A percentile compares a stretch with the other conserved stretches of the same genome.
Evolutionary conservation across 2,329 filamentous ascomycete species (phyloP).

Genomic region (Phialophora verrucosa): DNA sequence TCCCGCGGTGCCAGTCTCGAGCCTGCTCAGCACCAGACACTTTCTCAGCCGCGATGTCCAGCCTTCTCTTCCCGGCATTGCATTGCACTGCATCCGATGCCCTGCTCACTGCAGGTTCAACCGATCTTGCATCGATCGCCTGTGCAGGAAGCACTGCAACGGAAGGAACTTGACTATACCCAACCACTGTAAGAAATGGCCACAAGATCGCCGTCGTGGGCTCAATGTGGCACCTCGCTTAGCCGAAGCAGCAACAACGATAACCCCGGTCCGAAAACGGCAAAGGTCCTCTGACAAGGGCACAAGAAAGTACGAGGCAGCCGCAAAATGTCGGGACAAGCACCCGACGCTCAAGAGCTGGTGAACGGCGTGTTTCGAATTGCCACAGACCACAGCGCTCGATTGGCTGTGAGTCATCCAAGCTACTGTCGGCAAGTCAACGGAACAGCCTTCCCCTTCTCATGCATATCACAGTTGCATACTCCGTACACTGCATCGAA

Average conservation of each 20-base stretch:
- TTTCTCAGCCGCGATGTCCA: slow-evolving; percentile 25
- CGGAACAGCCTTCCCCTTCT: slow-evolving; percentile 23
- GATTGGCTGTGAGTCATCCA: slow-evolving; percentile 24
- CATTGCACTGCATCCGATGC: slow-evolving; percentile 32
- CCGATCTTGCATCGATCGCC: slow-evolving; percentile 37
- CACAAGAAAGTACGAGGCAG: slow-evolving; percentile 12
- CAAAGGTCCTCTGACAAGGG: slow-evolving; percentile 9
- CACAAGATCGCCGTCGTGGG: not conserved
- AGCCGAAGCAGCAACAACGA: slow-evolving; percentile 7
- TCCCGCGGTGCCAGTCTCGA: not conserved
- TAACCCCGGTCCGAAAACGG: slow-evolving; percentile 22
- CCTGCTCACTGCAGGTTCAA: slow-evolving; percentile 28
- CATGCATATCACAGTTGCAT: slow-evolving; percentile 37
- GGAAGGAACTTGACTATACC: not conserved
- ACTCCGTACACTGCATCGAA: slow-evolving; percentile 4
- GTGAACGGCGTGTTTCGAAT: slow-evolving; percentile 27
- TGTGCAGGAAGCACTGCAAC: slow-evolving; percentile 27
- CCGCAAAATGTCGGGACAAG: slow-evolving; percentile 10
- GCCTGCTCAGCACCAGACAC: not conserved
- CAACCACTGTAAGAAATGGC: slow-evolving; percentile 17
- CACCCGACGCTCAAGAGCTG: not conserved
- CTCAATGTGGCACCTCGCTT: slow-evolving; percentile 23
- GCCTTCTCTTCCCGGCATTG: slow-evolving; percentile 26
- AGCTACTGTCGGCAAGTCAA: slow-evolving; percentile 25
- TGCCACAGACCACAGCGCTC: slow-evolving; percentile 3